Conservation (phyloP, 163 green algal species). For the Prototheca cutis region DNA sequence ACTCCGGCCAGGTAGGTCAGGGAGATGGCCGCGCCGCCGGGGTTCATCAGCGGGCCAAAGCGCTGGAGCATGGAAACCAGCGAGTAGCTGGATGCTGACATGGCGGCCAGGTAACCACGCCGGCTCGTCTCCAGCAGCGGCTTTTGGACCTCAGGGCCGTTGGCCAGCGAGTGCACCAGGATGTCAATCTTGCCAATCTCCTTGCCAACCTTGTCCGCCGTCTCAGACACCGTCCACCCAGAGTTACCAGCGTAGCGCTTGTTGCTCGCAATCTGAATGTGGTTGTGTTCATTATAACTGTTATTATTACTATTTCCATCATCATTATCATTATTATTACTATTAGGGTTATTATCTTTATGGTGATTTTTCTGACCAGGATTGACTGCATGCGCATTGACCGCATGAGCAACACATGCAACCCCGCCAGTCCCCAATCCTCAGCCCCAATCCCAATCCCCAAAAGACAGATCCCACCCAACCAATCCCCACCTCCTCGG, state of each 20-base stretch:
- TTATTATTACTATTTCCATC: too few species aligned
- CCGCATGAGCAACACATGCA: too few species aligned
- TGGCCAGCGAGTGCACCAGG: conserved; percentile 95
- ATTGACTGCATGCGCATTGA: too few species aligned
- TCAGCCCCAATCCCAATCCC: too few species aligned
- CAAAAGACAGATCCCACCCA: too few species aligned
- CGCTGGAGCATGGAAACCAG: conserved; percentile 86
- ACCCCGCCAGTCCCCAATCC: too few species aligned
- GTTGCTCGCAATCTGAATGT: conserved; percentile 78
- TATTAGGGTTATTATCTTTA: too few species aligned
- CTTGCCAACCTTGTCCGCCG: conserved; percentile 64
- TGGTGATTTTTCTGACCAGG: too few species aligned
- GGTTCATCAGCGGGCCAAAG: conserved; percentile 80
- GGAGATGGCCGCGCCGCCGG: conserved; percentile 73
- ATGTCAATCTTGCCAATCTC: conserved; percentile 93
- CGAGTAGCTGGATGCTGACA: conserved; percentile 93
- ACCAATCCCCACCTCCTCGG: conserved; percentile 65
- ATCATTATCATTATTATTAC: too few species aligned
- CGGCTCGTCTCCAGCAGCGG: conserved; percentile 90
- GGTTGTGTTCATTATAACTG: too few species aligned
- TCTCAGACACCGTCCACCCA: conserved; percentile 84
- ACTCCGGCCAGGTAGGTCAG: conserved; percentile 95
- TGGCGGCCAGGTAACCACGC: conserved; percentile 89
- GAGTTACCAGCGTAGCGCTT: conserved; percentile 82
- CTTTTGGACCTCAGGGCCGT: conserved; percentile 96